Evolutionary conservation across 2,329 filamentous ascomycete species (phyloP).

Genomic region (Fusarium floridanum): DNA sequence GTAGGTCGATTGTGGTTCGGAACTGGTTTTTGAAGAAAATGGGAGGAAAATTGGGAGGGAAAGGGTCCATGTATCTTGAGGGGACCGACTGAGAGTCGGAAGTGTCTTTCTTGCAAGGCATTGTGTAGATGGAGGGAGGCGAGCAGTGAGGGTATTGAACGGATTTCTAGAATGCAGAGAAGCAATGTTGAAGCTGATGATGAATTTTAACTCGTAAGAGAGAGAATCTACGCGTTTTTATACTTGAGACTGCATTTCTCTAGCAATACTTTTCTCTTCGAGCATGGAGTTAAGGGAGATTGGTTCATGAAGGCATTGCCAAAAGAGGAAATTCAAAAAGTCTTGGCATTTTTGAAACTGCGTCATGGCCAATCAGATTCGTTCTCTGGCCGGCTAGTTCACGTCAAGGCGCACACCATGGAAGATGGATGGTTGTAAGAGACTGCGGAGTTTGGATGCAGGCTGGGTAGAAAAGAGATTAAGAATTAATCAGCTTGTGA

Average conservation of each 20-base stretch:
- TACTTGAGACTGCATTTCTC: not conserved
- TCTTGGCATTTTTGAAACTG: constrained; percentile 28
- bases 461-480: not conserved
- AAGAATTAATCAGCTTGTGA: not conserved
- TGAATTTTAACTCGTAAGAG: not conserved
- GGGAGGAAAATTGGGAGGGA: constrained; percentile 15
- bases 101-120: constrained; percentile 17
- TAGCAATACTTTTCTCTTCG: not conserved
- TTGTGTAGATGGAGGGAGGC: not conserved
- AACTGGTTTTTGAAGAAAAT: constrained; percentile 42
- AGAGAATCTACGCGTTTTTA: not conserved
- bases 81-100: not conserved
- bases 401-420: not conserved
- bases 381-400: not conserved
- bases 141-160: not conserved
- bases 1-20: constrained; percentile 37
- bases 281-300: not conserved
- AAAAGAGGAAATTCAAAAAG: constrained; percentile 33
- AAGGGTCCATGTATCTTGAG: constrained; percentile 23
- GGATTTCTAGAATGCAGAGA: not conserved
- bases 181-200: not conserved
- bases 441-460: not conserved
- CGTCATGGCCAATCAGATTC: constrained; percentile 27
- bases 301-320: not conserved
- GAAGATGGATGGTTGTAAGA: not conserved